Conservation (phyloP, 1,284 basidiomycete genomes). For the Blastosporella zonata region DNA sequence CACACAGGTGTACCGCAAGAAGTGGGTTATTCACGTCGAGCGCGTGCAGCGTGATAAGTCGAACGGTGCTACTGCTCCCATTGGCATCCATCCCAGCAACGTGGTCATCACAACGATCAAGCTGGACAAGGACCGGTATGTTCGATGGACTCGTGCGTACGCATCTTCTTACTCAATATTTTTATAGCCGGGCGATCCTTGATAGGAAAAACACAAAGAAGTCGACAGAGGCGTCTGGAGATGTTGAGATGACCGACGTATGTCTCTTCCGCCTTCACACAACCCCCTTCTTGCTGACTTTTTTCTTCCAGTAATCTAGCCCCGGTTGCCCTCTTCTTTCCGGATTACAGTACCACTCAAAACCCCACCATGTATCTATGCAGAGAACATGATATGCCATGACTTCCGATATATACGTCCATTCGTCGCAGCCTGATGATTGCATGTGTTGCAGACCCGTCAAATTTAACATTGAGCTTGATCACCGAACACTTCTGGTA, state of each 20-base stretch:
- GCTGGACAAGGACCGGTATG: constrained; percentile 82
- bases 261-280: constrained; percentile 29
- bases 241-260: constrained; percentile 78
- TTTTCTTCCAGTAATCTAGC: constrained; percentile 12
- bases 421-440: not conserved
- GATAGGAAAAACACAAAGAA: constrained; percentile 81
- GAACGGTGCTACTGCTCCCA: constrained; percentile 91
- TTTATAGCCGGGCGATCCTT: constrained; percentile 68
- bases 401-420: constrained; percentile 22
- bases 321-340: not conserved
- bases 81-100: constrained; percentile 97
- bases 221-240: constrained; percentile 41
- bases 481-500: too few species aligned
- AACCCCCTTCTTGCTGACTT: constrained; percentile 3
- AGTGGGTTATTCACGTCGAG: constrained; percentile 99
- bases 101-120: constrained; percentile 94
- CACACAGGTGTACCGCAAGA: constrained; percentile 98
- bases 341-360: constrained; percentile 14
- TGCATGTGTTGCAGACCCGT: not conserved
- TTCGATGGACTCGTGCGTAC: constrained; percentile 1
- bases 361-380: constrained; percentile 28
- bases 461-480: not conserved
- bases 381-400: constrained; percentile 44
- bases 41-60: constrained; percentile 98
- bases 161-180: not conserved